A percentile compares a stretch with the other conserved stretches of the same genome.
Conservation (phyloP, 2,329 filamentous ascomycete genomes). For the Fusarium heterosporum region DNA sequence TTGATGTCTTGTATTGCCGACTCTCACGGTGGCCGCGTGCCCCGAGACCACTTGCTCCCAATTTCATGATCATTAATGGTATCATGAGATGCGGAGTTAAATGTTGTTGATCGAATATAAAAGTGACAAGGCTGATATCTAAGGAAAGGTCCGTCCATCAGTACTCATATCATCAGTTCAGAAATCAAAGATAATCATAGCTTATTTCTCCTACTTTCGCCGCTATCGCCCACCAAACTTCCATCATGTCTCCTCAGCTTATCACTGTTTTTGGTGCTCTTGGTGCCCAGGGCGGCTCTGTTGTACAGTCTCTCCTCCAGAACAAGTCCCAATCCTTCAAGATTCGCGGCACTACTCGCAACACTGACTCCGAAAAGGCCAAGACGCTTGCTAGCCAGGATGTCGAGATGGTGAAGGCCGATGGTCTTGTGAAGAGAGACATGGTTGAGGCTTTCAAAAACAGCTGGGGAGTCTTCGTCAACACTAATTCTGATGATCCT, state of each 20-base stretch:
- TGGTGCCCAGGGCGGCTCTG: conserved; percentile 49
- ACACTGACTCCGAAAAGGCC: conserved; percentile 46
- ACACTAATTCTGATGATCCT: conserved; percentile 50
- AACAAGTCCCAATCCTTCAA: conserved; percentile 46
- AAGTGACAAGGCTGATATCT: conserved; percentile 1
- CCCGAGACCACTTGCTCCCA: conserved; percentile 25
- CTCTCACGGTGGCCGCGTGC: conserved; percentile 15
- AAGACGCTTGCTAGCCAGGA: conserved; percentile 43
- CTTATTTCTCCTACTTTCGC: not conserved
- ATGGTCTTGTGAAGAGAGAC: conserved; percentile 44
- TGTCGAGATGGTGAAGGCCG: conserved; percentile 50
- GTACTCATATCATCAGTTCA: conserved; percentile 15
- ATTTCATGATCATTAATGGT: not conserved
- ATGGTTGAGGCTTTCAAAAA: conserved; percentile 47
- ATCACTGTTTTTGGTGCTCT: conserved; percentile 51
- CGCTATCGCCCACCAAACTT: not conserved
- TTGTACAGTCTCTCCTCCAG: conserved; percentile 48
- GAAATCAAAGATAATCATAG: conserved; percentile 1
- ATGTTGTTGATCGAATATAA: conserved; percentile 27
- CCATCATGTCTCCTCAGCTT: conserved; percentile 45
- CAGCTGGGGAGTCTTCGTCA: conserved; percentile 52
- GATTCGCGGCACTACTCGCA: conserved; percentile 49
- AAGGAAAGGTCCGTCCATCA: conserved; percentile 12
- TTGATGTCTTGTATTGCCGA: conserved; percentile 17
- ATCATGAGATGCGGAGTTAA: conserved; percentile 25